Evolutionary conservation across 202 grass and related monocot genomes (phyloP), one percentile per base, ranked within the genome.

Genomic region (Digitaria exilis): DNA sequence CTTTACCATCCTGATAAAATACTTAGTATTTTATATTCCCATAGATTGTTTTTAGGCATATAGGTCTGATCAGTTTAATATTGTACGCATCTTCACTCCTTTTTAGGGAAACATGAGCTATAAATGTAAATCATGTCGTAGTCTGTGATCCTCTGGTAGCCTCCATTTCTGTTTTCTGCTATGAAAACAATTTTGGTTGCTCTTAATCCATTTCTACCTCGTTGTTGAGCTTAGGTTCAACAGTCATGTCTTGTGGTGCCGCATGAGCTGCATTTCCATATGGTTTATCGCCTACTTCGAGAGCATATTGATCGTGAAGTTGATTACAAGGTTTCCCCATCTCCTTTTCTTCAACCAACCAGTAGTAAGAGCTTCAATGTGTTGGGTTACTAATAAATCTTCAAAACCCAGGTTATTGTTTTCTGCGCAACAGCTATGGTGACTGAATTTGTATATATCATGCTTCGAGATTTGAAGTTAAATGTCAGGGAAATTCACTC

Each of bases 401-500:
- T 86, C 31, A 42, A 24, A 71, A 73, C 55, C 45, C 89, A 98
- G 96, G 89, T 94, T 25, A 86, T 98, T 49, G 87, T 98, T 71
- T 98, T 95, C 85, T 98, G 96, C 73, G 89, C 92, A 75, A 94
- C 90, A 58, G 90, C 92, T 76, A 98, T 98, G 96, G 45, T 94
- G 14, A 89, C 93, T 71, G 92, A 90, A 80, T 98, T 98, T 89
- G 86, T 92, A 84, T 90, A 90, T 75, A 82, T 94, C 56, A 91
- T 95, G 91, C 96, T 98, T 46, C 87, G 87, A 85, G 89, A 93
- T 75, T 82, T 98, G 83, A 95, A 93, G 65, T 54, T 98, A 76
- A 98, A 98, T 77, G 92, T 95, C 76, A 91, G 91, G 82, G 90
- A 93, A 89, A 93, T 98, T 46, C 96, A 98, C 79, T 98, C 96